Percentiles rank a stretch among this genome's conserved stretches.
phyloP scores from a whole-genome alignment of 495 filamentous ascomycete species.

The Acidiella bohemica region DNA sequence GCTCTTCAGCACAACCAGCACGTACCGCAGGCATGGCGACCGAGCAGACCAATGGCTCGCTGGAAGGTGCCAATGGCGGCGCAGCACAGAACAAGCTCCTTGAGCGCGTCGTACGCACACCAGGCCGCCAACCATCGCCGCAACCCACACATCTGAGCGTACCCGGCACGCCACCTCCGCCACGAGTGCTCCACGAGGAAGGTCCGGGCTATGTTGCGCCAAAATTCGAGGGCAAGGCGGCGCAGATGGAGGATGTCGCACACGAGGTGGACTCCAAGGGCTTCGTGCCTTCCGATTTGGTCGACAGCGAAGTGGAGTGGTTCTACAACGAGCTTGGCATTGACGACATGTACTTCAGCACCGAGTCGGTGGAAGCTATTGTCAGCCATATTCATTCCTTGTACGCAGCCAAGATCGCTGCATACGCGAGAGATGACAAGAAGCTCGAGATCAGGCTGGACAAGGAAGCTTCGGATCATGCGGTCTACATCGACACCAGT shows the following conservation, averaged over 20 bases:
- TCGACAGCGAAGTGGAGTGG: conserved; percentile 78
- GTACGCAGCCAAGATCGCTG: conserved; percentile 94
- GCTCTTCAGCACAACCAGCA: not conserved
- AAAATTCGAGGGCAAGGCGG: conserved; percentile 83
- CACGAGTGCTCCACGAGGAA: conserved; percentile 60
- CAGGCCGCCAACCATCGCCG: conserved; percentile 63
- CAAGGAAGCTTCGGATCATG: conserved; percentile 88
- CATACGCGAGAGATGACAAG: conserved; percentile 86
- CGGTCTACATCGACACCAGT: conserved; percentile 97
- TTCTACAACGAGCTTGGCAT: conserved; percentile 97
- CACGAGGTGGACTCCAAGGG: conserved; percentile 59
- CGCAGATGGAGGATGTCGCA: conserved; percentile 84
- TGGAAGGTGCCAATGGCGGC: conserved; percentile 3
- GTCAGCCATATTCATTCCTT: conserved; percentile 88
- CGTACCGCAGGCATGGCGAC: conserved; percentile 7
- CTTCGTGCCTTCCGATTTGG: conserved; percentile 75
- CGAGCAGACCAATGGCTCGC: conserved; percentile 9
- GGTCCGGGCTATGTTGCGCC: conserved; percentile 94
- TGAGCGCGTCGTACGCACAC: conserved; percentile 45
- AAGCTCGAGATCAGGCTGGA: conserved; percentile 85
- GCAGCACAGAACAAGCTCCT: conserved; percentile 45
- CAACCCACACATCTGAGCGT: conserved; percentile 81
- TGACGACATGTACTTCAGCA: conserved; percentile 97
- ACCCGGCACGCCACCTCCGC: conserved; percentile 45
- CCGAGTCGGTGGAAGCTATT: conserved; percentile 74